Conservation (phyloP, 2,329 filamentous ascomycete genomes). For the Colletotrichum siamense region DNA sequence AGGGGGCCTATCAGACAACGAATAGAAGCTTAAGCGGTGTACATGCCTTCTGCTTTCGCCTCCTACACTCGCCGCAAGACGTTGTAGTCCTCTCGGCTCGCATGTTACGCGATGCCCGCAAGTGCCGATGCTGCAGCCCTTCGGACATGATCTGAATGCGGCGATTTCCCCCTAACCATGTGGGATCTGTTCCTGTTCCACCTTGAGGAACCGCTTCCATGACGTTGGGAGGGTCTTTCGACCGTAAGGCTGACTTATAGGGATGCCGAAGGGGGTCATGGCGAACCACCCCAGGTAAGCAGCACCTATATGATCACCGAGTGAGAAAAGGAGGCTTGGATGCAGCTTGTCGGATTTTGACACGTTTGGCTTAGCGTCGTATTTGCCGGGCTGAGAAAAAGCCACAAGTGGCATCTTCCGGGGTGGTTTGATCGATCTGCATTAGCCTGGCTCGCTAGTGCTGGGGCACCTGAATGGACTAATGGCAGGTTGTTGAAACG, state of each 20-base stretch:
- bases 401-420: constrained; percentile 16
- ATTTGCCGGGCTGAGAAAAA: neutral
- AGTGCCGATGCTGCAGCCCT: constrained; percentile 34
- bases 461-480: neutral
- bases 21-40: neutral
- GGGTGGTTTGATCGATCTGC: constrained; percentile 12
- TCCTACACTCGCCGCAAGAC: constrained; percentile 56
- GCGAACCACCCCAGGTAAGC: neutral
- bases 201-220: neutral
- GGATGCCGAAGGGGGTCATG: neutral
- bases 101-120: constrained; percentile 24
- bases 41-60: constrained; percentile 57
- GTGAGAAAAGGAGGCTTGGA: constrained; percentile 4
- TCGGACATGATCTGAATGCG: constrained; percentile 36
- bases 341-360: constrained; percentile 15
- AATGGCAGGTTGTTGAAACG: neutral
- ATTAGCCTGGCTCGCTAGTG: constrained; percentile 15
- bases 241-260: constrained; percentile 17
- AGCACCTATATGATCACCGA: neutral
- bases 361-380: constrained; percentile 13
- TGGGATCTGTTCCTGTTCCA: constrained; percentile 6
- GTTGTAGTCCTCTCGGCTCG: constrained; percentile 42
- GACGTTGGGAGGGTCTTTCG: neutral
- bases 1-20: neutral
- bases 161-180: neutral